A percentile compares a stretch with the other conserved stretches of the same genome.
These are phyloP conservation scores for Clausena lansium DNA, from an alignment of 345 rosid species.

Conservation along the genomic window DNA sequence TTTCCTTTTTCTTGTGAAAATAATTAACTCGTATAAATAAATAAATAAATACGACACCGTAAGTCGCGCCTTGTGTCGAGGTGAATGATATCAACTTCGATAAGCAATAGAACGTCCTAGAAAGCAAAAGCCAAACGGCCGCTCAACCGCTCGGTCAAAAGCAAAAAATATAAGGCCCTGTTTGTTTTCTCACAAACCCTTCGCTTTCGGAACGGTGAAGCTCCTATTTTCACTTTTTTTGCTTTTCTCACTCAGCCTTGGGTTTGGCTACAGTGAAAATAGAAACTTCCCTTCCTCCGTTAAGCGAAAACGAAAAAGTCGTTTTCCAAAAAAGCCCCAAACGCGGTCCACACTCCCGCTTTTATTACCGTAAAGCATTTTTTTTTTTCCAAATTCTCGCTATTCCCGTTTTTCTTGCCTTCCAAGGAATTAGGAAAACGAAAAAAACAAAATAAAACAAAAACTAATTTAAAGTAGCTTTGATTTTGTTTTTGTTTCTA, in stretches of 20 bases:
- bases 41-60: neutral
- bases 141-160: neutral
- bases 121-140: neutral
- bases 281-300: neutral
- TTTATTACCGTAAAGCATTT: neutral
- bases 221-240: neutral
- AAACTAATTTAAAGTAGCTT: neutral
- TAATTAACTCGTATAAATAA: neutral
- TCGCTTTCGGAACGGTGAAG: neutral
- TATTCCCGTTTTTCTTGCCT: neutral
- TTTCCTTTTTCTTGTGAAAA: too few species aligned
- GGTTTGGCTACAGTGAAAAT: neutral
- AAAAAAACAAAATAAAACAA: neutral
- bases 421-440: slow-evolving; percentile 31
- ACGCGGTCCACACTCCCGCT: slow-evolving; percentile 1
- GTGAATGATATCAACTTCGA: neutral
- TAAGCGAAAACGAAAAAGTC: neutral
- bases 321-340: slow-evolving; percentile 14
- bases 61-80: slow-evolving; percentile 9
- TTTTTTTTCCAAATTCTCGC: neutral
- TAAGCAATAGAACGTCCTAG: slow-evolving; percentile 12
- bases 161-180: neutral
- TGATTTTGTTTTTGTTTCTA: neutral
- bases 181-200: slow-evolving; percentile 13
- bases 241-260: neutral